Percentiles rank a stretch among this genome's conserved stretches.
phyloP scores from a whole-genome alignment of 352 stramenopile genomes.

The Phytophthora podocarpi region DNA sequence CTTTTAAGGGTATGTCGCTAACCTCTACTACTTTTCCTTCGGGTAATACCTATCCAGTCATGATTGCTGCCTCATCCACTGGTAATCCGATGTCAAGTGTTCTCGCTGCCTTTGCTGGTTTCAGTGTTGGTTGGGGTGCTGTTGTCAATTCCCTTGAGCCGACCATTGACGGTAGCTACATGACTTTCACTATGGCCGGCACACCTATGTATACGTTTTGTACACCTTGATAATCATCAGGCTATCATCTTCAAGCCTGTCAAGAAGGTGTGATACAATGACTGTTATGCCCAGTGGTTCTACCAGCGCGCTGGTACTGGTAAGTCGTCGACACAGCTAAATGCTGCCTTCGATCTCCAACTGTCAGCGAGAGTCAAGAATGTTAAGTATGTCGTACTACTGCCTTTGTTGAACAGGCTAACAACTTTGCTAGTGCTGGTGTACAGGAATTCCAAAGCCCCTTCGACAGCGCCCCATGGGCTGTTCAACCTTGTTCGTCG shows the following conservation, averaged over 20 bases:
- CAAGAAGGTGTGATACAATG: slow-evolving; percentile 1
- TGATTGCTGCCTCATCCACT: background rate
- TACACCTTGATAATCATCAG: background rate
- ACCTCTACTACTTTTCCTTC: background rate
- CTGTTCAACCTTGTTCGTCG: too few species aligned
- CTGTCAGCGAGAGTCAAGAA: too few species aligned
- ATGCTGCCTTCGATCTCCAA: too few species aligned
- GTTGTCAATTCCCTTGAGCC: background rate
- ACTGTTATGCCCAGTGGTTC: background rate
- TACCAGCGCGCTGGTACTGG: too few species aligned
- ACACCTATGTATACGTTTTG: too few species aligned
- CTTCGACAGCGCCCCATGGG: too few species aligned
- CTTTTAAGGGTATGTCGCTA: background rate
- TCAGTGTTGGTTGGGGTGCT: slow-evolving; percentile 5
- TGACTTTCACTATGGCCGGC: slow-evolving; percentile 3
- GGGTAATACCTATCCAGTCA: background rate
- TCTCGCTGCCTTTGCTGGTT: background rate
- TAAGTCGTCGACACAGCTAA: too few species aligned
- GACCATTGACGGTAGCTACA: background rate
- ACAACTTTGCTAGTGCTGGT: too few species aligned
- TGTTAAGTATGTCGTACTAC: too few species aligned
- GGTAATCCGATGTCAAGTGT: background rate
- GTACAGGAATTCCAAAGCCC: too few species aligned
- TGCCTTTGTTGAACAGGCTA: too few species aligned
- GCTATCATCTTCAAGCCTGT: slow-evolving; percentile 1